Evolutionary conservation across 805 yeast species (phyloP).

Genomic region (Ogataea sp.): DNA sequence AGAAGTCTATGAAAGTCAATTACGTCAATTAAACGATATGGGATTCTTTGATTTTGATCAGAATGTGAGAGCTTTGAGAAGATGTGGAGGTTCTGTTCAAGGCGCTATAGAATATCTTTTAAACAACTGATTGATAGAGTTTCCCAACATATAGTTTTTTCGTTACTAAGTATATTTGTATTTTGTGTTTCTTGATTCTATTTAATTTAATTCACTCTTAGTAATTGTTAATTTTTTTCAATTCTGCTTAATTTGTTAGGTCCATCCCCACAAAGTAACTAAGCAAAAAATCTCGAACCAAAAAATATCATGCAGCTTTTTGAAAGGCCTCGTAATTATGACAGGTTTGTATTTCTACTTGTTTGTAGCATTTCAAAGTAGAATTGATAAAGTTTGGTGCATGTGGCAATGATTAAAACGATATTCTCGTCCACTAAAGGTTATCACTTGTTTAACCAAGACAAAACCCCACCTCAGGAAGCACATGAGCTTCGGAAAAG

Average conservation of each 20-base stretch:
- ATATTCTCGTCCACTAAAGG: constrained; percentile 17
- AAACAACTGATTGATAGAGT: constrained; percentile 40
- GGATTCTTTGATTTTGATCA: constrained; percentile 89
- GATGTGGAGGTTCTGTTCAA: constrained; percentile 96
- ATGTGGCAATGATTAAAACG: constrained; percentile 5
- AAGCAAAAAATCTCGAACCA: too few species aligned
- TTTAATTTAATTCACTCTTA: not conserved
- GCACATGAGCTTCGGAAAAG: constrained; percentile 2
- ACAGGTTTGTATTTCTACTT: too few species aligned
- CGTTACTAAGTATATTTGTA: not conserved
- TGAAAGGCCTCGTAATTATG: too few species aligned
- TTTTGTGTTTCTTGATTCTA: not conserved
- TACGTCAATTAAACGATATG: constrained; percentile 72
- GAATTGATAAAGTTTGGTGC: too few species aligned
- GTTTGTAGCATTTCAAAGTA: too few species aligned
- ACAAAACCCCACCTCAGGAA: constrained; percentile 8
- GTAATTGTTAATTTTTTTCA: too few species aligned
- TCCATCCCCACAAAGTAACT: too few species aligned
- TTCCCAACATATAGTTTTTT: too few species aligned
- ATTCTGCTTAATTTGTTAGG: too few species aligned
- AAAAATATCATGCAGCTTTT: too few species aligned
- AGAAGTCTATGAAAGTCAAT: constrained; percentile 63
- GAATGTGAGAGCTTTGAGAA: constrained; percentile 84
- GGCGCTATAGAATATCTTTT: constrained; percentile 89
- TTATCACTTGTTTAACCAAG: constrained; percentile 8